Evolutionary conservation across 345 rosid species (phyloP).

Genomic region (Eucalyptus cladocalyx): DNA sequence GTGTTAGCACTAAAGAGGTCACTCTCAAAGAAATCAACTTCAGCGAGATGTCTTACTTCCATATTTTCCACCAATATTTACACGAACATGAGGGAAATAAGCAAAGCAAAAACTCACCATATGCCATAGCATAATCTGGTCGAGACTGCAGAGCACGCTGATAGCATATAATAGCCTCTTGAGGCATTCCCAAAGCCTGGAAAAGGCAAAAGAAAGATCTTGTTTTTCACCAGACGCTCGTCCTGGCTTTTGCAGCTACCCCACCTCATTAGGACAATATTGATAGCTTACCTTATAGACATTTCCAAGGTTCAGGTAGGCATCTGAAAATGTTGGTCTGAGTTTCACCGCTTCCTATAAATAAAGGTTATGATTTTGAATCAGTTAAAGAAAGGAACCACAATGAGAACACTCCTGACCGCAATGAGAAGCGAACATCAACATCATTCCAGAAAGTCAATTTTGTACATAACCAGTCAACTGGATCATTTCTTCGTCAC

Average conservation of each 20-base stretch:
- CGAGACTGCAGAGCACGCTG: slow-evolving; percentile 83
- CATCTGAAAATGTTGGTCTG: slow-evolving; percentile 90
- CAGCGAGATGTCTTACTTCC: not conserved
- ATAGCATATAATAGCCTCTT: slow-evolving; percentile 88
- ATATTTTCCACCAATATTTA: not conserved
- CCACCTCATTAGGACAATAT: slow-evolving; percentile 5
- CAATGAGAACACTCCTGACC: not conserved
- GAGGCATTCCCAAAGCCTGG: slow-evolving; percentile 91
- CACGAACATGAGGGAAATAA: not conserved
- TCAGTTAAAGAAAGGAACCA: not conserved
- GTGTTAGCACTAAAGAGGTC: not conserved
- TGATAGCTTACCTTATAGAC: slow-evolving; percentile 81
- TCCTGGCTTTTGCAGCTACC: slow-evolving; percentile 15
- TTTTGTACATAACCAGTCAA: not conserved
- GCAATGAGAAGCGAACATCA: not conserved
- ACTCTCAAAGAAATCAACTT: not conserved
- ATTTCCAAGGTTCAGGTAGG: slow-evolving; percentile 90
- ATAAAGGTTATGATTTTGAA: not conserved
- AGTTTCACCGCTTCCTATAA: slow-evolving; percentile 92
- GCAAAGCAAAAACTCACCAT: slow-evolving; percentile 37
- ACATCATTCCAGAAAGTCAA: not conserved
- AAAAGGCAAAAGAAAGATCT: slow-evolving; percentile 22
- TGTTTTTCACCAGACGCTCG: slow-evolving; percentile 19
- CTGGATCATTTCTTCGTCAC: not conserved
- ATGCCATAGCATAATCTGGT: slow-evolving; percentile 75